Conservation (phyloP, 129 eudicot species). For the Lactuca saligna region DNA sequence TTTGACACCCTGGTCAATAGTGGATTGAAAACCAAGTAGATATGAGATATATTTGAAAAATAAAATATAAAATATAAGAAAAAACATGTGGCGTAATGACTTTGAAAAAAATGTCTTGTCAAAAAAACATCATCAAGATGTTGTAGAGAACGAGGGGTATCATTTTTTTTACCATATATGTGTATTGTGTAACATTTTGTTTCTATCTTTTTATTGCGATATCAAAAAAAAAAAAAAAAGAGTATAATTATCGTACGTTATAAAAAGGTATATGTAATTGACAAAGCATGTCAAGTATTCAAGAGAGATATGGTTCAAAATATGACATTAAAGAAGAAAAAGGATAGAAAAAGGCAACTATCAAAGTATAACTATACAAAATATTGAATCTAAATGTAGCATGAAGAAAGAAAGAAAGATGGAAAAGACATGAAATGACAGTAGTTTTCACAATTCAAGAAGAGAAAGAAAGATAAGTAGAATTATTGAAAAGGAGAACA, state of each 20-base stretch:
- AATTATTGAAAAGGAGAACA: neutral
- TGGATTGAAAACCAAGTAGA: neutral
- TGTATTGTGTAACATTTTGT: neutral
- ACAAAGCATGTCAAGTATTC: slow-evolving; percentile 5
- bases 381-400: neutral
- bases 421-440: neutral
- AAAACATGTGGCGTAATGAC: neutral
- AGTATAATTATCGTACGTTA: neutral
- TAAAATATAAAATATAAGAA: neutral
- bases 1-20: neutral
- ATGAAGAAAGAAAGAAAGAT: neutral
- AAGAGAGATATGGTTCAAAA: neutral
- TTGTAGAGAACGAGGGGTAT: neutral
- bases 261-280: neutral
- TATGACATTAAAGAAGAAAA: neutral
- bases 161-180: neutral
- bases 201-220: neutral
- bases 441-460: slow-evolving; percentile 1
- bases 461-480: neutral
- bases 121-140: neutral
- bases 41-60: slow-evolving; percentile 2
- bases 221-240: neutral
- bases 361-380: slow-evolving; percentile 4
- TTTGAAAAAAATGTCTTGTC: neutral
- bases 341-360: neutral